Evolutionary conservation across 2,329 filamentous ascomycete genomes (phyloP).

Genomic region (Acrodontium crateriforme): DNA sequence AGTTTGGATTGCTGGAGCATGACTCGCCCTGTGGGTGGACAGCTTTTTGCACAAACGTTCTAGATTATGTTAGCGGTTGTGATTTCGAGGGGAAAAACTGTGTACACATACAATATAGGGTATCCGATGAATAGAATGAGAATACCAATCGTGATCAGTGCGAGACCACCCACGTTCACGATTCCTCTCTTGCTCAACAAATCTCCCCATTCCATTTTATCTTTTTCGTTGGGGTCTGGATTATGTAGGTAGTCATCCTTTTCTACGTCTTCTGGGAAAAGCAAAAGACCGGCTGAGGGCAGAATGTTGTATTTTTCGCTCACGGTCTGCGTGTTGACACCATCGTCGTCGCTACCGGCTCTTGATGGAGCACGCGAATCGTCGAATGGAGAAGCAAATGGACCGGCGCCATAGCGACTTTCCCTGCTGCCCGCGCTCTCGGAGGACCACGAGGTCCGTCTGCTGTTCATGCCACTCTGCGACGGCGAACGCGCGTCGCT

Average conservation of each 20-base stretch:
- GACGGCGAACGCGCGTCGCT: conserved; percentile 35
- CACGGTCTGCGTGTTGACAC: conserved; percentile 58
- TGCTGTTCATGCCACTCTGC: conserved; percentile 40
- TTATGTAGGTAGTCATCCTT: conserved; percentile 62
- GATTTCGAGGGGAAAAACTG: not conserved
- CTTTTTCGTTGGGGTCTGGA: conserved; percentile 50
- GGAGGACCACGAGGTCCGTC: conserved; percentile 52
- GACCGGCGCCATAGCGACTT: conserved; percentile 31
- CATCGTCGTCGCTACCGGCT: conserved; percentile 49
- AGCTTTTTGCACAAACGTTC: conserved; percentile 42
- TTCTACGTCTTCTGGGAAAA: conserved; percentile 60
- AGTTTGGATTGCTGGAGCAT: conserved; percentile 31
- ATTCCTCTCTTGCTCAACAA: conserved; percentile 51
- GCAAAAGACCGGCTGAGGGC: conserved; percentile 49
- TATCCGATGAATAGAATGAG: conserved; percentile 55
- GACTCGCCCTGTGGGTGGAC: conserved; percentile 22
- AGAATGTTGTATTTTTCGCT: conserved; percentile 61
- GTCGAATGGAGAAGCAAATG: conserved; percentile 42
- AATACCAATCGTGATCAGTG: conserved; percentile 45
- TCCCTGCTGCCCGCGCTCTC: conserved; percentile 40
- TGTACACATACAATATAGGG: conserved; percentile 47
- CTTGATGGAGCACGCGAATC: conserved; percentile 46
- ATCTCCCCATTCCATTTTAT: conserved; percentile 43
- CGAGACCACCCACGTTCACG: conserved; percentile 49
- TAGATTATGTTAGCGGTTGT: conserved; percentile 18